Base-by-base conservation (phyloP, 306 rosid genomes). In the Vachellia pachyceras region DNA sequence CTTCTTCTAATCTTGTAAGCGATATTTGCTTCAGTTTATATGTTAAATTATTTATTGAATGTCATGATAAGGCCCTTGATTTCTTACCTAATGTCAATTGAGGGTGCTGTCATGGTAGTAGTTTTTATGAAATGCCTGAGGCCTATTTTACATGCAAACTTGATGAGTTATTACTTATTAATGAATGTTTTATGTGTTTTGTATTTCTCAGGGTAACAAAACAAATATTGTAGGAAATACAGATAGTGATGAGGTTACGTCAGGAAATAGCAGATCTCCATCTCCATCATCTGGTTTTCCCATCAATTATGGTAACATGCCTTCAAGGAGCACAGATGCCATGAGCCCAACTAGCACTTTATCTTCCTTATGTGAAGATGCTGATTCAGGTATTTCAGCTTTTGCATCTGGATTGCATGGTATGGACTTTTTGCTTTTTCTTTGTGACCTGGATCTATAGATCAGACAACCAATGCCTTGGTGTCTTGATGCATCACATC, bases 331-430 rank as follows among this genome's bases (percentile, higher is more conserved):
- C 84, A 76, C 89, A 63, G 98, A 89, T 75, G 78, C 92, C 79
- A 75, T 88, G 82, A 94, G 97, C 83, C 92, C 92, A 80, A 84
- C 88, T 80, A 90, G 91, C 78, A 82, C 88, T 76, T 70, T 84
- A 79, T 39, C 94, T 69, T 91, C 98, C 33, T 84, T 86, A 35
- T 90, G 87, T 65, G 98, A 94, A 90, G 98, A 94, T 88, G 94
- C 89, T 78, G 98, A 94, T 87, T 88, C 92, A 18, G 98, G 98
- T 94, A 88, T 61, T 78, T 85, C 69, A 80, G 69, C 70, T 69
- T 66, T 57, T 76, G 17, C 74, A 74, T 66, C 57, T 74, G 64
- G 82, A 77, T 81, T 87, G 78, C 49, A 66, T 14, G 64, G 75
- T 75, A 72, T 36, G 75, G 41, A 64, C 46, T 15, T 67, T 68